phyloP scores from a whole-genome alignment of 2,329 filamentous ascomycete species.

The Fusarium euwallaceae region DNA sequence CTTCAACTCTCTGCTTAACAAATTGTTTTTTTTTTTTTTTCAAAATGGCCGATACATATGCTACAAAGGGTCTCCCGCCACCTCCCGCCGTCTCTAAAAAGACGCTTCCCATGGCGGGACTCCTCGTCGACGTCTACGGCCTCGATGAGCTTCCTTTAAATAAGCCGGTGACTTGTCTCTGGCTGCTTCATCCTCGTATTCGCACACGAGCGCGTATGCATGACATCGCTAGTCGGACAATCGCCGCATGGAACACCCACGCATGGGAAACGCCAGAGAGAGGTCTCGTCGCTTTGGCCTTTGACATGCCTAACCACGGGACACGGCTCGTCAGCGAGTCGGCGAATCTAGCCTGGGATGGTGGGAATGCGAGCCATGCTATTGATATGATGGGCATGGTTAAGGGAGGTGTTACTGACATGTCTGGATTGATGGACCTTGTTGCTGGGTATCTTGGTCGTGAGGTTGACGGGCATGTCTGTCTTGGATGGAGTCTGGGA shows the following conservation, averaged over 20 bases:
- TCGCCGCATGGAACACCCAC: slow-evolving; percentile 75
- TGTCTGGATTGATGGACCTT: slow-evolving; percentile 80
- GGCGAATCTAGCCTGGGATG: slow-evolving; percentile 83
- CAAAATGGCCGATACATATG: slow-evolving; percentile 47
- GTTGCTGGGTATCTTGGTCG: slow-evolving; percentile 77
- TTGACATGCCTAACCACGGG: slow-evolving; percentile 96
- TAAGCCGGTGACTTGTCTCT: slow-evolving; percentile 80
- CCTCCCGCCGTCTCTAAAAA: slow-evolving; percentile 70
- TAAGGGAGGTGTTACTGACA: slow-evolving; percentile 80
- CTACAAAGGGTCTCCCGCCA: slow-evolving; percentile 54
- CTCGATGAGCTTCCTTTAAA: slow-evolving; percentile 76
- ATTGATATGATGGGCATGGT: slow-evolving; percentile 92
- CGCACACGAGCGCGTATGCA: slow-evolving; percentile 80
- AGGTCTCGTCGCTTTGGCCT: slow-evolving; percentile 84
- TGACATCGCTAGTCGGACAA: slow-evolving; percentile 75
- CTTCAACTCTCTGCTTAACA: neutral
- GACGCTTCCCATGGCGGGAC: slow-evolving; percentile 80
- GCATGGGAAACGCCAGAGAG: slow-evolving; percentile 43
- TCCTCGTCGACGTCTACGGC: slow-evolving; percentile 85
- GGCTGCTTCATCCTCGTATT: slow-evolving; percentile 88
- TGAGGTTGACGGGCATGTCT: slow-evolving; percentile 74
- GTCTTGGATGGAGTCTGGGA: slow-evolving; percentile 86
- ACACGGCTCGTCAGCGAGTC: slow-evolving; percentile 73
- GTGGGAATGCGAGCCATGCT: slow-evolving; percentile 84
- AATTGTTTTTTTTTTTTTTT: neutral